Evolutionary conservation across 2,329 filamentous ascomycete genomes (phyloP).

Genomic region (Alternaria sp.): DNA sequence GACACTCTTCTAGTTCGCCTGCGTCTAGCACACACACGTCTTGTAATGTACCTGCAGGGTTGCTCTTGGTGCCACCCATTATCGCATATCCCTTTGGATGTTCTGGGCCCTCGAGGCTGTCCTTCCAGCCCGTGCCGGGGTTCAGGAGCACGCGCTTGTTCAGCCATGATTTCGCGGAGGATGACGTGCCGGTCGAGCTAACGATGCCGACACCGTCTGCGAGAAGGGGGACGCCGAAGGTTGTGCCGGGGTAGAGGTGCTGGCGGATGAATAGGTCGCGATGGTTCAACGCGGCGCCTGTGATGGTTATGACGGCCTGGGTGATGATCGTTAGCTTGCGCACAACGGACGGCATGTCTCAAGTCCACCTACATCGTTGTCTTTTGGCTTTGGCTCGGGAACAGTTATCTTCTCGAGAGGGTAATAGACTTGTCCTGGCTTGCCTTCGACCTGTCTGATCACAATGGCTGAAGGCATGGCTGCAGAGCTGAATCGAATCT

Average conservation of each 20-base stretch:
- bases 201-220: slow-evolving; percentile 85
- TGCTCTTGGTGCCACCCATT: slow-evolving; percentile 72
- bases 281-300: slow-evolving; percentile 88
- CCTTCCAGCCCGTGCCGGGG: slow-evolving; percentile 80
- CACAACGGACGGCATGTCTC: no score
- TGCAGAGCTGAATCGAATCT: not conserved
- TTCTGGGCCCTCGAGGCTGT: slow-evolving; percentile 78
- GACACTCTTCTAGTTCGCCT: slow-evolving; percentile 78
- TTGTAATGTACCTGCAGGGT: slow-evolving; percentile 74
- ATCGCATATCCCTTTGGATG: slow-evolving; percentile 66
- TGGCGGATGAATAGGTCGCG: slow-evolving; percentile 94
- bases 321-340: slow-evolving; percentile 42
- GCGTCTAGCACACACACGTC: slow-evolving; percentile 77
- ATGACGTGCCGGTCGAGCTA: slow-evolving; percentile 66
- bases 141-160: slow-evolving; percentile 79
- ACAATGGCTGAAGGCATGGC: slow-evolving; percentile 65
- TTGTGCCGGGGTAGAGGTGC: slow-evolving; percentile 86
- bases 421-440: slow-evolving; percentile 89
- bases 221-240: slow-evolving; percentile 80
- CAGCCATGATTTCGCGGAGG: slow-evolving; percentile 64
- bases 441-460: slow-evolving; percentile 76
- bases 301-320: slow-evolving; percentile 79
- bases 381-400: slow-evolving; percentile 38
- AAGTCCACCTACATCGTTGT: slow-evolving; percentile 37
- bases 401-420: slow-evolving; percentile 59